Conservation (phyloP, 805 yeast genomes). For the Candida peoriensis region DNA sequence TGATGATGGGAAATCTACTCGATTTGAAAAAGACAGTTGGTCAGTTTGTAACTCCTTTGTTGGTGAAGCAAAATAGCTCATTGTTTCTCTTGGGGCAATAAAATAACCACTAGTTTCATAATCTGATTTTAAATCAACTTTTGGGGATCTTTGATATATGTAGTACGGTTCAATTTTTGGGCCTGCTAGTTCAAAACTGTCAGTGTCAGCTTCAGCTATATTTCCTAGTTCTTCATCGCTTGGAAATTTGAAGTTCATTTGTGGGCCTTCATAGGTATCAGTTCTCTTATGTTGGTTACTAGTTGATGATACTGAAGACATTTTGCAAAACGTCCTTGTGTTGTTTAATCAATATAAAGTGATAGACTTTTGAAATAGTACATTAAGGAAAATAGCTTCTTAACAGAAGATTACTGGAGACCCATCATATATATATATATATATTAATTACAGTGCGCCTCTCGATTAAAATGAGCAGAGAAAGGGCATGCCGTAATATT, state of each 20-base stretch:
- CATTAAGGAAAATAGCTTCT: no score
- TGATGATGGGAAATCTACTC: no score
- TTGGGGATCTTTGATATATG: slow-evolving; percentile 7
- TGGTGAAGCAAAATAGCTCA: background rate
- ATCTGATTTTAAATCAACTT: background rate
- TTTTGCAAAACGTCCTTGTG: background rate
- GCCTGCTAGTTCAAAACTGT: slow-evolving; percentile 7
- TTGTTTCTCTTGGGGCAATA: slow-evolving; percentile 1
- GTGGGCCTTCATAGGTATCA: slow-evolving; percentile 33
- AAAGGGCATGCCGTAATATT: no score
- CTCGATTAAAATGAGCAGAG: no score
- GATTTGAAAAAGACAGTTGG: no score
- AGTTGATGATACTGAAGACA: background rate
- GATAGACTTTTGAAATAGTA: no score
- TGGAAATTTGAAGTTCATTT: slow-evolving; percentile 36
- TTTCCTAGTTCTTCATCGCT: slow-evolving; percentile 21
- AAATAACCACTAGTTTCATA: background rate
- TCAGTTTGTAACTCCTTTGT: background rate
- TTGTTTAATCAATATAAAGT: background rate
- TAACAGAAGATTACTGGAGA: no score
- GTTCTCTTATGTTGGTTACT: slow-evolving; percentile 28
- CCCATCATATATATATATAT: no score
- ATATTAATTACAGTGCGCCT: no score
- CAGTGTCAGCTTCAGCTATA: background rate
- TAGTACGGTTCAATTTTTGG: slow-evolving; percentile 17